Evolutionary conservation across 306 rosid genomes (phyloP).

Genomic region (Cucurbita maxima): DNA sequence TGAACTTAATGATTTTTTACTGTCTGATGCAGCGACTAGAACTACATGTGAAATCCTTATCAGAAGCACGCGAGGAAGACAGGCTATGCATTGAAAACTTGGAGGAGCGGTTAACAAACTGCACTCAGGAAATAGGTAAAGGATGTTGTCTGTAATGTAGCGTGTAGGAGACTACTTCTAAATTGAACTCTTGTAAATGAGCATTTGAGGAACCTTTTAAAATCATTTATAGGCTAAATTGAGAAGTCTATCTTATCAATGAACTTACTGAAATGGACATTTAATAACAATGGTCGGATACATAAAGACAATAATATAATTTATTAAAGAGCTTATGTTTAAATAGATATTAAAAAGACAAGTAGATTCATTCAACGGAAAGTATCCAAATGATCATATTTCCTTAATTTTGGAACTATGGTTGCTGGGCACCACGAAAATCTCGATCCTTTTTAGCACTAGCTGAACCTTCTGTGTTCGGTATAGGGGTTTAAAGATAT

Average conservation of each 20-base stretch:
- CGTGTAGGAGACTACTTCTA: background rate
- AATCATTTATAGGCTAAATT: background rate
- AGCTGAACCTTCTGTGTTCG: background rate
- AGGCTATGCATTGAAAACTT: constrained; percentile 41
- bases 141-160: background rate
- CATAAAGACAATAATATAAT: background rate
- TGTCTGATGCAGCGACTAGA: constrained; percentile 43
- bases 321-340: background rate
- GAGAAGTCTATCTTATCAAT: background rate
- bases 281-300: background rate
- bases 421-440: background rate
- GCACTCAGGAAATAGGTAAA: constrained; percentile 83
- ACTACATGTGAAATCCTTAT: constrained; percentile 33
- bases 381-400: background rate
- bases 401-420: background rate
- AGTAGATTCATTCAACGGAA: background rate
- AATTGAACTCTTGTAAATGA: background rate
- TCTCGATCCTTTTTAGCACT: background rate
- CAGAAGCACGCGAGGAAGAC: constrained; percentile 40
- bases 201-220: background rate
- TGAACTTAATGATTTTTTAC: constrained; percentile 6
- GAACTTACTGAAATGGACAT: background rate
- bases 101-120: constrained; percentile 63
- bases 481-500: background rate
- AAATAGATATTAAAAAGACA: background rate